These are phyloP conservation scores for Spergularia bocconei DNA, from an alignment of 148 eudicot species.

Conservation along the genomic window DNA sequence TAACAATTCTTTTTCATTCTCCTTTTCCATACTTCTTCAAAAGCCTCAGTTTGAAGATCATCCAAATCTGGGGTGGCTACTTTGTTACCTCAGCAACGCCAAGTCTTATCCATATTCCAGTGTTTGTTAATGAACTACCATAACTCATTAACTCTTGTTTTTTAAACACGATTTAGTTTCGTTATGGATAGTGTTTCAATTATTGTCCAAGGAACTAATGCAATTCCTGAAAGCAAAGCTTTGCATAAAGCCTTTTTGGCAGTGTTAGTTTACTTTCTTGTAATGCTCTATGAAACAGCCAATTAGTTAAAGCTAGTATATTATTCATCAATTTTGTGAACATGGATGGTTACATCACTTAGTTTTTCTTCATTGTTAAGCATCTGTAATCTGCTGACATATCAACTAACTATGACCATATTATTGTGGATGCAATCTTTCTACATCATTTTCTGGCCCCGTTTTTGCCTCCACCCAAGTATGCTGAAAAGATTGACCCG, in stretches of 20 bases:
- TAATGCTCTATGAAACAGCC: constrained; percentile 27
- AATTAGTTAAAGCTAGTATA: constrained; percentile 14
- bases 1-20: background rate
- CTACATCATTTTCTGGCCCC: constrained; percentile 10
- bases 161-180: background rate
- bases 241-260: constrained; percentile 23
- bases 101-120: constrained; percentile 19
- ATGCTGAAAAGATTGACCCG: constrained; percentile 20
- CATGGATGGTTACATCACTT: constrained; percentile 23
- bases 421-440: constrained; percentile 13
- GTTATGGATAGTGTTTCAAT: constrained; percentile 21
- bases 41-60: constrained; percentile 4
- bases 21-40: background rate
- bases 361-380: constrained; percentile 25
- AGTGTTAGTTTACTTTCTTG: constrained; percentile 23
- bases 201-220: constrained; percentile 17
- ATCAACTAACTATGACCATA: constrained; percentile 15
- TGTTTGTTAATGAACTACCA: constrained; percentile 2
- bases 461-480: constrained; percentile 4
- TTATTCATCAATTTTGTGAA: constrained; percentile 14
- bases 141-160: constrained; percentile 3
- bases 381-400: constrained; percentile 22
- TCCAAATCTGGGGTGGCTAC: constrained; percentile 2
- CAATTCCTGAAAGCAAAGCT: constrained; percentile 20
- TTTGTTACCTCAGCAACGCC: constrained; percentile 9